Conservation (phyloP, 768 basidiomycete genomes). For the Coprinopsis strossmayeri region DNA sequence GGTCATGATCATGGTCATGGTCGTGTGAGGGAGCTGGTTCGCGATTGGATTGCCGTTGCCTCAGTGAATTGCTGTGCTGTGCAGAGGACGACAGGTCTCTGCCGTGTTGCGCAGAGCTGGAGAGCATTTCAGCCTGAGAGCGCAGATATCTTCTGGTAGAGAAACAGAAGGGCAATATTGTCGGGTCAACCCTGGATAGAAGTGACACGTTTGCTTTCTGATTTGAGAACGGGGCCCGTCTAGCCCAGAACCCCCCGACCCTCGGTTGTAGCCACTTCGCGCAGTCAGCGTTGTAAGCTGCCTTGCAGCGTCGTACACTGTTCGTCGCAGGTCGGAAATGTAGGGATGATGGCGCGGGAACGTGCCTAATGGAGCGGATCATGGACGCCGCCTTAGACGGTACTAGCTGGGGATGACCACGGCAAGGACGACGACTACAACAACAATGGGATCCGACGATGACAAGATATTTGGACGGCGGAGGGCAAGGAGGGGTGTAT, state of each 20-base stretch:
- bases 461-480: too few relatives aligned
- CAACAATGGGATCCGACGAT: too few relatives aligned
- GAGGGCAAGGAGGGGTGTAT: too few relatives aligned
- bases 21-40: conserved; percentile 15
- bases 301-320: background rate
- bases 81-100: conserved; percentile 12
- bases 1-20: conserved; percentile 22
- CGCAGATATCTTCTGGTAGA: background rate
- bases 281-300: background rate
- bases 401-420: background rate
- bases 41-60: conserved; percentile 13
- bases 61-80: conserved; percentile 5
- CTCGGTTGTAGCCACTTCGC: background rate
- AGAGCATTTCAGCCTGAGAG: conserved; percentile 1
- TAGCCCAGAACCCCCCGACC: background rate
- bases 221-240: conserved; percentile 7
- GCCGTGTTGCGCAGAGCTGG: conserved; percentile 4
- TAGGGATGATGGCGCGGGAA: conserved; percentile 1
- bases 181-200: conserved; percentile 7
- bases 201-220: conserved; percentile 10
- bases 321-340: background rate
- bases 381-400: conserved; percentile 1
- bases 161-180: conserved; percentile 6
- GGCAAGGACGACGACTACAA: background rate
- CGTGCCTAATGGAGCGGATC: conserved; percentile 3